phyloP scores from a whole-genome alignment of 306 rosid species.

The Albizia julibrissin region DNA sequence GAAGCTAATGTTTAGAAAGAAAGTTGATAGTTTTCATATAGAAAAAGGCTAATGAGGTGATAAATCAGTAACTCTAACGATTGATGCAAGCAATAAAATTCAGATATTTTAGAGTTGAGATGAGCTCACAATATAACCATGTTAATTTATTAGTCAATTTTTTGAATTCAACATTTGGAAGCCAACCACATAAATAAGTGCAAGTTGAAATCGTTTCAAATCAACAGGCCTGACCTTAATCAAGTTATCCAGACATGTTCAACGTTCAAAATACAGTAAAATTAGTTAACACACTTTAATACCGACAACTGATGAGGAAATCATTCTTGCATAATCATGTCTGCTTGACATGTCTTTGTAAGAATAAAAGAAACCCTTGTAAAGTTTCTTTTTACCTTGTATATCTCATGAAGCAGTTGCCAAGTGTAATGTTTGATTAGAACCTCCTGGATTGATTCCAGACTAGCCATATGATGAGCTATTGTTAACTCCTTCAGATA shows the following conservation, averaged over 20 bases:
- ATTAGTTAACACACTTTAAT: conserved; percentile 11
- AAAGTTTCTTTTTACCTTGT: conserved; percentile 59
- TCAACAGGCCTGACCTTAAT: not conserved
- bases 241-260: not conserved
- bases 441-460: conserved; percentile 81
- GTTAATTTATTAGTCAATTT: conserved; percentile 9
- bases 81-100: not conserved
- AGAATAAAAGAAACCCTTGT: conserved; percentile 8
- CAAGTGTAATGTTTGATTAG: conserved; percentile 80
- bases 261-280: conserved; percentile 12
- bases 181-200: not conserved
- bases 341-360: conserved; percentile 1
- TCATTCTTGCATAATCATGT: not conserved
- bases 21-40: not conserved
- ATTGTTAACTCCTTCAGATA: conserved; percentile 77
- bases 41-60: not conserved
- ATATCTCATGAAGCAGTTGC: conserved; percentile 92
- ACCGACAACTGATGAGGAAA: not conserved
- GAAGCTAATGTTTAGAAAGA: not conserved
- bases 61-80: not conserved
- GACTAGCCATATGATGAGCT: conserved; percentile 92
- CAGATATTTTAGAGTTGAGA: not conserved
- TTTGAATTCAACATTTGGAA: not conserved
- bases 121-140: not conserved
- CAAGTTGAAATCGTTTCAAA: conserved; percentile 11